Percentiles rank a stretch among this genome's conserved stretches.
These are phyloP conservation scores for Monosporascus sp. DNA, from an alignment of 2,329 filamentous ascomycete species.

Conservation along the genomic window DNA sequence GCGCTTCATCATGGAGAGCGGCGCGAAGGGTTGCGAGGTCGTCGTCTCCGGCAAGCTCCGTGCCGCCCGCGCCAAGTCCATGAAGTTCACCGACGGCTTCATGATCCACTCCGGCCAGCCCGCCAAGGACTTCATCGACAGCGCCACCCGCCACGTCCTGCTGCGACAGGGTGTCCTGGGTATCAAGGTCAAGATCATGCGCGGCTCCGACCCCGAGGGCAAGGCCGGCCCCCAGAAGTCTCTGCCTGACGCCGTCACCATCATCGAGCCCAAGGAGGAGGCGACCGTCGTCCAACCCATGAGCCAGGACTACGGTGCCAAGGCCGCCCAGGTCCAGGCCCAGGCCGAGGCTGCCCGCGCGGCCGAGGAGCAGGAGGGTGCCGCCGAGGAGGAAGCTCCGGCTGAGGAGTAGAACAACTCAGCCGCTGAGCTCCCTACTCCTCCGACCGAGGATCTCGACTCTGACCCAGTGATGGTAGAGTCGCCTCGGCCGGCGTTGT, in stretches of 20 bases:
- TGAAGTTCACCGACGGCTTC: constrained; percentile 99
- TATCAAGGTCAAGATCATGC: constrained; percentile 99
- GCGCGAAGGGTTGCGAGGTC: constrained; percentile 99
- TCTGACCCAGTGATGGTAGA: constrained; percentile 1
- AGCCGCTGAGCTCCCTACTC: constrained; percentile 32
- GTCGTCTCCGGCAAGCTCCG: constrained; percentile 99
- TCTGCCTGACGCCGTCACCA: constrained; percentile 96
- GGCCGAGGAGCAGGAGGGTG: constrained; percentile 45
- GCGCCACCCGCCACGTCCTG: constrained; percentile 96
- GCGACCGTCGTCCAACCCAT: constrained; percentile 89
- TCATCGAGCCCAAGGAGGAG: constrained; percentile 99
- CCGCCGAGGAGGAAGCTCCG: constrained; percentile 46
- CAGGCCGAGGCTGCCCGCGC: constrained; percentile 57
- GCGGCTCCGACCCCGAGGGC: constrained; percentile 97
- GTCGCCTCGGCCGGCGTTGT: background rate
- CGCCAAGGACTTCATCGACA: constrained; percentile 99
- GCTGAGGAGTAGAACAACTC: constrained; percentile 39
- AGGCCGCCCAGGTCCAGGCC: constrained; percentile 64
- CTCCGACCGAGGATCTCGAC: constrained; percentile 15
- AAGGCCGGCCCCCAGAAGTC: constrained; percentile 97
- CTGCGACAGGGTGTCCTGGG: constrained; percentile 99
- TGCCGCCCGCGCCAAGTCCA: constrained; percentile 98
- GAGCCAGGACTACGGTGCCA: constrained; percentile 98
- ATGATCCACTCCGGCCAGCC: constrained; percentile 99
- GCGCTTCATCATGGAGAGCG: constrained; percentile 99